phyloP scores from a whole-genome alignment of 1,284 basidiomycete genomes.

The Hypsizygus ulmarius region DNA sequence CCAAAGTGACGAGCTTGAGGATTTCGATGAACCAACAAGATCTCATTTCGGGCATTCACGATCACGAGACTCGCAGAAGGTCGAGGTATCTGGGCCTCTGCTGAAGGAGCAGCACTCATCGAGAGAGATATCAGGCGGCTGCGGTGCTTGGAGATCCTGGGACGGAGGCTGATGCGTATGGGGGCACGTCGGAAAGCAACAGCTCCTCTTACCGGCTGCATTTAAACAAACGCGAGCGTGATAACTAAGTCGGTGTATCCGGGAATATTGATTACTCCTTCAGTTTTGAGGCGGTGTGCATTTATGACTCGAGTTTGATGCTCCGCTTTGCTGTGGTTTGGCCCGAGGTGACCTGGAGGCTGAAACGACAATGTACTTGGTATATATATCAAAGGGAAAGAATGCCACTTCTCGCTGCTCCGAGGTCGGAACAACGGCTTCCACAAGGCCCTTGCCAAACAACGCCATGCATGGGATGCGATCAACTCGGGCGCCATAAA shows the following conservation, averaged over 20 bases:
- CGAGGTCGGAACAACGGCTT: no score
- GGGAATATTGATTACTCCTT: neutral
- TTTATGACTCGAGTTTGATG: slow-evolving; percentile 1
- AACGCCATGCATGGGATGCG: no score
- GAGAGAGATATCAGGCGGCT: slow-evolving; percentile 3
- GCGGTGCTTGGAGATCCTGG: neutral
- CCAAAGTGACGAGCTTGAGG: slow-evolving; percentile 60
- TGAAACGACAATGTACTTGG: neutral
- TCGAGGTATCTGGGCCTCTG: slow-evolving; percentile 34
- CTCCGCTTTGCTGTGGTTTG: neutral
- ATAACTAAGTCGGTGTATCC: neutral
- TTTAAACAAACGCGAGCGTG: slow-evolving; percentile 1
- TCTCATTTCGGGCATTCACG: slow-evolving; percentile 60
- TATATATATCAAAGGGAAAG: no score
- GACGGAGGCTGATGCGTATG: neutral
- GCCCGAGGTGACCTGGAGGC: neutral
- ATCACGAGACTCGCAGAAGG: slow-evolving; percentile 66
- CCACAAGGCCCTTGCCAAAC: no score
- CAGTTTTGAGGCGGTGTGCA: slow-evolving; percentile 4
- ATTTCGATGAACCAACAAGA: slow-evolving; percentile 67
- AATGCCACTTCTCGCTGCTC: no score
- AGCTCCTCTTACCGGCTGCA: slow-evolving; percentile 1
- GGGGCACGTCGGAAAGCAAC: neutral
- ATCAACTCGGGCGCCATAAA: no score
- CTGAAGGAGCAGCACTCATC: slow-evolving; percentile 18